These are phyloP conservation scores for Chalciporus sp. DNA, from an alignment of 1,284 basidiomycete species.

Conservation along the genomic window DNA sequence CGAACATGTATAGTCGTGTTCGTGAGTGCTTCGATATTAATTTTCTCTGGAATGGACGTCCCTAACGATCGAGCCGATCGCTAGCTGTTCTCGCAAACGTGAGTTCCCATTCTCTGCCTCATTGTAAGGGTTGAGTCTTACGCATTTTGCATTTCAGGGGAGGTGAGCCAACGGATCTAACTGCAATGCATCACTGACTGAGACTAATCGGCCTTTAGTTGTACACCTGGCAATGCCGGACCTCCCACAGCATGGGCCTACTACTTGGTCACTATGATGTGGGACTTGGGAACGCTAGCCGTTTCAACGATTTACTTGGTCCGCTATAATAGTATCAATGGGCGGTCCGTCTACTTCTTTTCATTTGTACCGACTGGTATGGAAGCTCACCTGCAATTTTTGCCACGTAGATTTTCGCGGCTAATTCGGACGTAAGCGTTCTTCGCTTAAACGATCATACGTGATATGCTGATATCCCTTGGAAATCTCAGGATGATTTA, in stretches of 20 bases:
- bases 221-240: constrained; percentile 36
- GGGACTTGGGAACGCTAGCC: constrained; percentile 38
- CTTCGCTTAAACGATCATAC: background rate
- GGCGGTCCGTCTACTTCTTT: constrained; percentile 23
- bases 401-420: constrained; percentile 25
- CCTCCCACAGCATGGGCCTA: constrained; percentile 41
- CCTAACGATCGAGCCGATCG: constrained; percentile 7
- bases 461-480: constrained; percentile 3
- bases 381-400: constrained; percentile 9
- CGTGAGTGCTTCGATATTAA: constrained; percentile 21
- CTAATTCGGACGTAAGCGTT: constrained; percentile 33
- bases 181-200: background rate
- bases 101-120: constrained; percentile 9
- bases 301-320: constrained; percentile 40
- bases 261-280: constrained; percentile 43
- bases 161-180: background rate
- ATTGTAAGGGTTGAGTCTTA: background rate
- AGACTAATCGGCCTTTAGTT: constrained; percentile 27
- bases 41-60: background rate
- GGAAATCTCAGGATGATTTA: constrained; percentile 34
- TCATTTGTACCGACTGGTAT: background rate
- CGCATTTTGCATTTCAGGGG: background rate
- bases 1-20: constrained; percentile 29
- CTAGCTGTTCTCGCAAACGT: constrained; percentile 25
- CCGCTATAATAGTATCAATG: constrained; percentile 29